Evolutionary conservation across 345 rosid species (phyloP), one percentile per base, ranked within the genome.

Genomic region (Mangifera indica): DNA sequence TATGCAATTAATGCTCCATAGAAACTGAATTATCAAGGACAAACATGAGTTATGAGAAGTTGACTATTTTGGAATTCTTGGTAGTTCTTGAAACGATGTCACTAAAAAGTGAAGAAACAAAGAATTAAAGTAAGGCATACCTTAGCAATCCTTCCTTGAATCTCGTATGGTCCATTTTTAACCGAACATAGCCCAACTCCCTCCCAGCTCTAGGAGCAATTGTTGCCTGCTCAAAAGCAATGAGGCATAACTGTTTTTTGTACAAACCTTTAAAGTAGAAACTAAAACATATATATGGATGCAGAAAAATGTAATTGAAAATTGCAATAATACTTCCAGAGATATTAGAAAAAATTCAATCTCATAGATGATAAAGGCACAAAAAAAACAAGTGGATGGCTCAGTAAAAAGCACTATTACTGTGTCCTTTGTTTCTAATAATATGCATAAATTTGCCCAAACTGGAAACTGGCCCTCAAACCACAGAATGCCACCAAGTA

Each of bases 151-250:
- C 97, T 81, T 82, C 92, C 63, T 82, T 84, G 76, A 91, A 89
- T 79, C 86, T 89, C 81, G 87, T 64, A 77, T 91, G 90, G 84
- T 93, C 92, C 91, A 89, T 87, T 83, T 93, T 93, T 85, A 87
- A 76, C 67, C 96, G 89, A 75, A 87, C 97, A 78, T 93, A 91
- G 59, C 97, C 98, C 82, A 91, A 72, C 73, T 89, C 98, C 79
- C 97, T 85, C 65, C 98, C 97, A 63, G 97, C 97, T 84, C 98
- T 81, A 53, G 98, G 98, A 78, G 96, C 82, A 60, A 93, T 93
- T 14, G 98, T 89, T 59, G 91, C 81, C 98, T 93, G 82, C 71
- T 73, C 70, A 73, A 78, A 78, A 73, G 66, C 15, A 75, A 77
- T 11, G 22, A 18, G 49, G 20, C 17, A 68, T 61, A 20, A 60